Conservation (phyloP, 805 yeast species). For the Metschnikowia lachancei region DNA sequence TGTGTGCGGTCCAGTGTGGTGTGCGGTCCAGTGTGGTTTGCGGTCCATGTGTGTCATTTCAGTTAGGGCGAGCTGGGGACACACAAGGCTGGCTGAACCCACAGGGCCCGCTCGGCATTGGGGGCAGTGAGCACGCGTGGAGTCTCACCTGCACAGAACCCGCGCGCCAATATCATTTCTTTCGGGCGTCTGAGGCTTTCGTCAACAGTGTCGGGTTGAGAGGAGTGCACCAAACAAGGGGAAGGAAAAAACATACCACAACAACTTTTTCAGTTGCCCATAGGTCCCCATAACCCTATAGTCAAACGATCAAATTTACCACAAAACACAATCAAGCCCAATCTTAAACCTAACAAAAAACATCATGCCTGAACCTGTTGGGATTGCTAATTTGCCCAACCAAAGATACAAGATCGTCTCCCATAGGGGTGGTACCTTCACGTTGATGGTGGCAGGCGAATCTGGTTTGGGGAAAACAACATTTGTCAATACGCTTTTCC, state of each 20-base stretch:
- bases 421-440: conserved; percentile 72
- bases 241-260: conserved; percentile 4
- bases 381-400: conserved; percentile 70
- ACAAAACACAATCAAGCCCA: too few relatives aligned
- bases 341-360: conserved; percentile 1
- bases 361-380: conserved; percentile 56
- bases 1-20: too few relatives aligned
- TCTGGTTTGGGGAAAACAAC: conserved; percentile 93
- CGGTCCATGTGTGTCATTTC: too few relatives aligned
- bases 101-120: too few relatives aligned
- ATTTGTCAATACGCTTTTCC: conserved; percentile 80
- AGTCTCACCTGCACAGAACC: not conserved
- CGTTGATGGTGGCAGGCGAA: conserved; percentile 87
- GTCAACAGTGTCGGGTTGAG: conserved; percentile 1
- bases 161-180: not conserved
- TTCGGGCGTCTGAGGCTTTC: not conserved
- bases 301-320: not conserved
- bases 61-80: too few relatives aligned
- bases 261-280: not conserved
- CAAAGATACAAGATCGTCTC: conserved; percentile 76
- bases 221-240: conserved; percentile 6
- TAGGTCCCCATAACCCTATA: not conserved
- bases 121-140: too few relatives aligned
- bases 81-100: too few relatives aligned
- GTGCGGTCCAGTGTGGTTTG: too few relatives aligned